Evolutionary conservation across 805 yeast genomes (phyloP), one percentile per base, ranked within the genome.

Genomic region (Yarrowia sp.): DNA sequence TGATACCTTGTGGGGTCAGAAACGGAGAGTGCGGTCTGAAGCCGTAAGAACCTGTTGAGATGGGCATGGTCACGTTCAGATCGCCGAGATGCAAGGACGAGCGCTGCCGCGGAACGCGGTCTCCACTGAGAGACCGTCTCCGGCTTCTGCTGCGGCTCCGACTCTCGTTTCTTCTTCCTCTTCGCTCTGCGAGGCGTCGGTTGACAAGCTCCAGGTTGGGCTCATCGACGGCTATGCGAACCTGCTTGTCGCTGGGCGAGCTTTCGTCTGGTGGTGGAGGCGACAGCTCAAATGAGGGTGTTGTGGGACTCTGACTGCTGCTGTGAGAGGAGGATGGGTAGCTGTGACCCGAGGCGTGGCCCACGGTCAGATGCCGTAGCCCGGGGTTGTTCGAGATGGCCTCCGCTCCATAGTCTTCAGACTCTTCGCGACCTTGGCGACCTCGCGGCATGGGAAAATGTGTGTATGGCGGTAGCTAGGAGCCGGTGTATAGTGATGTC

Each of bases 41-140:
- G 7, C 58, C 58, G 13, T 51, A 51, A 12, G 58, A 51, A 4
- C 58, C 58, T 7, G 58, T 51, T 2, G 58, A 51, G 18, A 51
- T 51, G 3, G 58, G 58, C 58, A 51, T 35, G 24, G 41, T 10
- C 10, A 47, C 21, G 21, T 47, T 51, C 38, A 51, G 42, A 35
- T 51, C 58, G 9, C 58, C 58, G 6, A 51, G 58, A n/a, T 51
- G 58, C 13, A 51, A 35, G 25, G 58, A 19, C 21, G 55, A 47
- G n/a, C 38, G 25, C 10, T 33, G 42, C 19, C 42, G 16, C 16
- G 42, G 38, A 12, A 36, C 24, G 7, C 59, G 32, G 16, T 61
- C 44, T 31, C 58, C 39, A 65, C 70, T 53, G 64, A 65, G 51
- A 65, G 44, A 25, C 63, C 65, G 18, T 61, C 35, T 27, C 42